These are phyloP conservation scores for Coemansia sp. DNA, from an alignment of 192 early-diverging fungal species.

Conservation along the genomic window DNA sequence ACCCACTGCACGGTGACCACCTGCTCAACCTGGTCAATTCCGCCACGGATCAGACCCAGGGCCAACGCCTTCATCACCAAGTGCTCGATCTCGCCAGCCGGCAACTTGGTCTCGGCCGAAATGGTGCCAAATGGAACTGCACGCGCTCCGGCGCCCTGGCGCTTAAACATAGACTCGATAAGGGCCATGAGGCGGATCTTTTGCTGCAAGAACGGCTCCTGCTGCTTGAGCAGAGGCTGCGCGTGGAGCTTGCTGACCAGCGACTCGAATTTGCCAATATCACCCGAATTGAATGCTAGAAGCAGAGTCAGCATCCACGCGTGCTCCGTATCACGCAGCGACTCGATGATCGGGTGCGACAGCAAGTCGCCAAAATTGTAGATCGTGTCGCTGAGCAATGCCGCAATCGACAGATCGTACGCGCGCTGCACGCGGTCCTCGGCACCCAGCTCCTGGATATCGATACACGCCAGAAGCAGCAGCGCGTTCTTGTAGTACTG, in stretches of 20 bases:
- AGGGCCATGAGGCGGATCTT: conserved; percentile 98
- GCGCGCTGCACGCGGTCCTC: conserved; percentile 88
- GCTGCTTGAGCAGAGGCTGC: conserved; percentile 80
- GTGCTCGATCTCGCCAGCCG: conserved; percentile 78
- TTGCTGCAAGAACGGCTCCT: conserved; percentile 77
- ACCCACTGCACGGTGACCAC: conserved; percentile 94
- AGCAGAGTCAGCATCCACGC: conserved; percentile 87
- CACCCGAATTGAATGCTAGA: conserved; percentile 91
- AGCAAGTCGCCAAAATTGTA: conserved; percentile 99
- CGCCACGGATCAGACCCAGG: conserved; percentile 87
- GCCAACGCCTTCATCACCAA: conserved; percentile 97
- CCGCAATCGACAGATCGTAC: conserved; percentile 87
- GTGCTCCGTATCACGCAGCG: conserved; percentile 64
- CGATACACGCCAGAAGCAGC: conserved; percentile 89
- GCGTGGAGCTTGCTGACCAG: conserved; percentile 68
- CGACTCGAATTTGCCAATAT: conserved; percentile 89
- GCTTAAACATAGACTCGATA: conserved; percentile 91
- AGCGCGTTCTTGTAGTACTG: conserved; percentile 96
- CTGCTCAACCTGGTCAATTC: conserved; percentile 94
- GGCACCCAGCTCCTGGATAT: conserved; percentile 73
- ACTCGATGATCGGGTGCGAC: conserved; percentile 47
- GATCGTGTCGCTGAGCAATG: conserved; percentile 90
- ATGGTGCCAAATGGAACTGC: conserved; percentile 79
- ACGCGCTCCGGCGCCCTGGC: conserved; percentile 63
- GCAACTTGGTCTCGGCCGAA: conserved; percentile 72